A percentile compares a stretch with the other conserved stretches of the same genome.
Conservation (phyloP, 805 yeast genomes). For the Lipomyces sp. region DNA sequence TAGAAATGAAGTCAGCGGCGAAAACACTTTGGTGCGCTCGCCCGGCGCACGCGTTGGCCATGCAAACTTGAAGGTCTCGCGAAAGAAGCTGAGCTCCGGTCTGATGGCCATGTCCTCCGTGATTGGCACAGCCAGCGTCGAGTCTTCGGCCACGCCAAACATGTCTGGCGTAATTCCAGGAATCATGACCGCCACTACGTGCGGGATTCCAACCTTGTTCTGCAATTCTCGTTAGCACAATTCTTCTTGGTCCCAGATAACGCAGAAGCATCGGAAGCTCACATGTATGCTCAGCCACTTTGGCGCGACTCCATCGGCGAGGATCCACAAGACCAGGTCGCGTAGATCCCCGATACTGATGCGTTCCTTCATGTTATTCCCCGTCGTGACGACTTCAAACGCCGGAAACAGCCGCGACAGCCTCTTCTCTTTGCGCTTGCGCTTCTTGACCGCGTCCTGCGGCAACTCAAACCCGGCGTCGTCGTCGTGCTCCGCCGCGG, state of each 20-base stretch:
- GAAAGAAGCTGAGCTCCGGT: conserved; percentile 38
- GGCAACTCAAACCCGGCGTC: conserved; percentile 23
- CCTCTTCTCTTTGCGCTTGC: conserved; percentile 31
- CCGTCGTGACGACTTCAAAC: conserved; percentile 22
- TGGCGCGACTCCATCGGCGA: conserved; percentile 47
- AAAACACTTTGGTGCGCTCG: conserved; percentile 52
- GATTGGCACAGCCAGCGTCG: conserved; percentile 25
- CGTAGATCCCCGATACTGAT: conserved; percentile 42
- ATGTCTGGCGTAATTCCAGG: conserved; percentile 59
- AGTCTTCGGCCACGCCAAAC: conserved; percentile 39
- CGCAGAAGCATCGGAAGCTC: not conserved
- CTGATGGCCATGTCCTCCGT: conserved; percentile 10
- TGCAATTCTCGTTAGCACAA: conserved; percentile 3
- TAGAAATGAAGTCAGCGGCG: conserved; percentile 54
- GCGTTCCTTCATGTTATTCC: not conserved
- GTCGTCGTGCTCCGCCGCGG: conserved; percentile 1
- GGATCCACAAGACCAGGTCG: conserved; percentile 45
- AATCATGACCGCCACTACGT: conserved; percentile 55
- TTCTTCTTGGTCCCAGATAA: not conserved
- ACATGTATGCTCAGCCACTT: conserved; percentile 47
- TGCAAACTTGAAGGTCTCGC: conserved; percentile 41
- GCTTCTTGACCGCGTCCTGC: conserved; percentile 9
- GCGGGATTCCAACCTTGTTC: conserved; percentile 50
- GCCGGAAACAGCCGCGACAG: conserved; percentile 30
- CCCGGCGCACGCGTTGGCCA: conserved; percentile 67